Evolutionary conservation across 1,284 basidiomycete genomes (phyloP), one percentile per base, ranked within the genome.

Genomic region (Ceratobasidium sp.): DNA sequence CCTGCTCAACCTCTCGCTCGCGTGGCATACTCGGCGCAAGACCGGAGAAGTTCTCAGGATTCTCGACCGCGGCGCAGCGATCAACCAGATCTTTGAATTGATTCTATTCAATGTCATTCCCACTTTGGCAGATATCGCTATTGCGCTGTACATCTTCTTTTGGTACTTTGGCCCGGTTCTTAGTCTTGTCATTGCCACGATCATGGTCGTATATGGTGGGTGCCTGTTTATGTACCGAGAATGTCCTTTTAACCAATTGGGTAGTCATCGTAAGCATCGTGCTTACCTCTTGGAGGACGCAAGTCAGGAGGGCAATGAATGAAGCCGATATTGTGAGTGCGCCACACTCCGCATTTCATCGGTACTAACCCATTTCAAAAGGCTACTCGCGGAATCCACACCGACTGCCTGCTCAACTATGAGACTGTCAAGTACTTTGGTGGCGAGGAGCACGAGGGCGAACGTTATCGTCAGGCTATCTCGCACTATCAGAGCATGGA

Each of bases 371-470:
- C 45, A 17, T 1, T 32, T 34, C 12, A 25, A 55, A 34, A 89
- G 85, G 77, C 87, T 29, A 90, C 87, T 13, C 85, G 90, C 53
- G 89, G 87, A 15, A 92, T 92, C 62, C 88, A 93, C 75, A 91
- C 91, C 3, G 91, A 93, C 76, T 88, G 86, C 74, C 79, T 92
- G 50, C 83, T 94, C 74, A 90, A 93, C 78, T 89, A 93, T 75
- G 92, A 93, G 79, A 88, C 90, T 12, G 90, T 94, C 73, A 92
- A 92, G 77, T 92, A 92, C 78, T 94, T 93, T 77, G 86, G 86
- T 34, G 91, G 92, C 31, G 93, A 96, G 77, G 82, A 85, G 35
- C 89, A 92, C 75, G 93, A 95, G 77, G 86, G 85, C 20, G 82
- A 84, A 55, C 85, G 93, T 32, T 94, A 94, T 76, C 78, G 83